Conservation (phyloP, 78 protist genomes). For the slime mould (Dictyostelium discoideum) region DNA sequence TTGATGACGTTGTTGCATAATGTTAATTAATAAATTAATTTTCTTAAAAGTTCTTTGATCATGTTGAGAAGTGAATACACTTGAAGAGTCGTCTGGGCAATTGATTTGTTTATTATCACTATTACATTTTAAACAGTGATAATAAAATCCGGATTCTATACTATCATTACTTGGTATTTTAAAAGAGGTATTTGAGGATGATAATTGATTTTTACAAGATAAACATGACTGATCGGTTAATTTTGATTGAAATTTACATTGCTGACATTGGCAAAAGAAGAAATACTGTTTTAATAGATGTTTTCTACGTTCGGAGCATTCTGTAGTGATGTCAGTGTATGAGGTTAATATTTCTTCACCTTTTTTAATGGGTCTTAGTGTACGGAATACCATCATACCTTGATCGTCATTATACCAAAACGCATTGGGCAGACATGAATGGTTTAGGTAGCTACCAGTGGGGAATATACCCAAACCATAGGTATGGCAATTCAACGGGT, state of each 20-base stretch:
- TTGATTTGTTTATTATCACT: not conserved
- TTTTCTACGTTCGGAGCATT: not conserved
- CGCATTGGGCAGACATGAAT: constrained; percentile 58
- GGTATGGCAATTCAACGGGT: constrained; percentile 9
- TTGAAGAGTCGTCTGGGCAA: not conserved
- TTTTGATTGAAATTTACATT: constrained; percentile 11
- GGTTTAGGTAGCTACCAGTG: constrained; percentile 53
- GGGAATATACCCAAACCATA: constrained; percentile 60
- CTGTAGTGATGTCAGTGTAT: not conserved
- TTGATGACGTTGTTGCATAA: not conserved
- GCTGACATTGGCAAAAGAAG: constrained; percentile 47
- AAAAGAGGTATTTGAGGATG: not conserved
- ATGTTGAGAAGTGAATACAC: not conserved
- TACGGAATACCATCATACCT: constrained; percentile 33
- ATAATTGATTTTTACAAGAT: not conserved
- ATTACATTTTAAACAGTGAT: not conserved
- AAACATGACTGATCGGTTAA: not conserved
- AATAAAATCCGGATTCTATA: not conserved
- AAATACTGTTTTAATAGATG: constrained; percentile 9
- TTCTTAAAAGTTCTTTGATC: not conserved
- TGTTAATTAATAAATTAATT: not conserved
- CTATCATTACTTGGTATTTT: not conserved
- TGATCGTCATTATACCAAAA: constrained; percentile 55
- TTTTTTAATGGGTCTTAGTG: not conserved
- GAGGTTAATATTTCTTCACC: constrained; percentile 39